Base-by-base conservation (phyloP, 1,139 yeast genomes). In the Sugiyamaella castrensis region DNA sequence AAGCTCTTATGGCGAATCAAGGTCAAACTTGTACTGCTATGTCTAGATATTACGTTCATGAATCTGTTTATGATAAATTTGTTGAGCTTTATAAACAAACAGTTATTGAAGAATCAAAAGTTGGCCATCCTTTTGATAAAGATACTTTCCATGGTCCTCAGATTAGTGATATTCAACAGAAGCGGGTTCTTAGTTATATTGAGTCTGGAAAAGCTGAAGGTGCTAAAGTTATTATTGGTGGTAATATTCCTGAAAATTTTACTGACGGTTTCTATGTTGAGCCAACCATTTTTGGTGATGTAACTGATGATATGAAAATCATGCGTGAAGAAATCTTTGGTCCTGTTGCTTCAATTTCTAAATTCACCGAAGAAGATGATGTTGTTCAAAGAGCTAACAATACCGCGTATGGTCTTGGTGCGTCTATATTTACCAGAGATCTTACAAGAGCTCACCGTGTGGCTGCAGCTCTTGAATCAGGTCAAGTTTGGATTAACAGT, bases 21-120 rank as follows among this genome's bases (percentile, higher is more conserved):
- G 95, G 95, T 68, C 92, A 86, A 71, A 89, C 84, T 53, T 86
- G 95, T 71, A 82, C 86, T 66, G 92, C 94, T 44, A 91, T 92
- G 62, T 84, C 94, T 47, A 80, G 95, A 72, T 72, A 84, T 56
- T 84, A 80, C 67, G 79, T 85, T 57, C 94, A 86, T 68, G 88
- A 82, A 61, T 80, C 77, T 47, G 73, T 84, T 61, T 84, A 86
- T 71, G 91, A 85, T 62, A 73, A 77, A 63, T 74, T 84, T 55
- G 66, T 84, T 43, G 74, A 70, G 49, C 77, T 75, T 53, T 81
- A 80, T 69, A 71, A 71, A 58, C 73, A 73, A 48, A 77, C 80
- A 50, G 82, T 83, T 51, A 19, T 32, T 10, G 71, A 69, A 56
- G 83, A 91, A 52, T 69, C 84, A 54, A 94, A 92, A 76, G 85